phyloP scores from a whole-genome alignment of 2,329 filamentous ascomycete species.

The Coleophoma eucalyptorum region DNA sequence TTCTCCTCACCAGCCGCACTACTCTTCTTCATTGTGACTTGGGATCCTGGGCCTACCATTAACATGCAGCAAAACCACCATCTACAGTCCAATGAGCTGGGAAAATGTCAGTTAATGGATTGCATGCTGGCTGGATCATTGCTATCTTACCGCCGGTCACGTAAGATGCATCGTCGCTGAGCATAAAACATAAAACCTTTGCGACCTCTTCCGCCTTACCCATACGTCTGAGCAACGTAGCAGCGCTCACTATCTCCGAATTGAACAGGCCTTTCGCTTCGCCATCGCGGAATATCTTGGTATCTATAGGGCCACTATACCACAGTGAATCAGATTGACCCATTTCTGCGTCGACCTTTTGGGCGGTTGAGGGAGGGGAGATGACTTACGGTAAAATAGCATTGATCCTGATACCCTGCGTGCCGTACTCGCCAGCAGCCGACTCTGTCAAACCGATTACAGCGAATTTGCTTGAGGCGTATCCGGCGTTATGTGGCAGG shows the following conservation, averaged over 20 bases:
- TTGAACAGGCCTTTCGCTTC: background rate
- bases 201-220: slow-evolving; percentile 28
- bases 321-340: too few species aligned
- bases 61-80: background rate
- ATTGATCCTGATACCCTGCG: slow-evolving; percentile 2
- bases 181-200: slow-evolving; percentile 2
- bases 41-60: too few species aligned
- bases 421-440: slow-evolving; percentile 23
- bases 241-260: background rate
- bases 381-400: slow-evolving; percentile 2
- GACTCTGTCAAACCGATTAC: slow-evolving; percentile 24
- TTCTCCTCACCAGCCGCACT: too few species aligned
- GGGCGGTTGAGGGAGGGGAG: background rate
- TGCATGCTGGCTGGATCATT: background rate
- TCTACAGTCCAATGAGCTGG: background rate
- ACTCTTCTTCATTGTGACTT: too few species aligned
- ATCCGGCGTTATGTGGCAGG: slow-evolving; percentile 17
- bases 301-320: background rate
- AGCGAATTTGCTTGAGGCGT: slow-evolving; percentile 24
- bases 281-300: background rate
- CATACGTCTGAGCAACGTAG: slow-evolving; percentile 19
- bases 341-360: background rate
- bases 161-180: background rate
- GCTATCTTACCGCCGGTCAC: background rate
- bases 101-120: background rate